phyloP scores from a whole-genome alignment of 2,329 filamentous ascomycete species.

The Alternaria metachromatica region DNA sequence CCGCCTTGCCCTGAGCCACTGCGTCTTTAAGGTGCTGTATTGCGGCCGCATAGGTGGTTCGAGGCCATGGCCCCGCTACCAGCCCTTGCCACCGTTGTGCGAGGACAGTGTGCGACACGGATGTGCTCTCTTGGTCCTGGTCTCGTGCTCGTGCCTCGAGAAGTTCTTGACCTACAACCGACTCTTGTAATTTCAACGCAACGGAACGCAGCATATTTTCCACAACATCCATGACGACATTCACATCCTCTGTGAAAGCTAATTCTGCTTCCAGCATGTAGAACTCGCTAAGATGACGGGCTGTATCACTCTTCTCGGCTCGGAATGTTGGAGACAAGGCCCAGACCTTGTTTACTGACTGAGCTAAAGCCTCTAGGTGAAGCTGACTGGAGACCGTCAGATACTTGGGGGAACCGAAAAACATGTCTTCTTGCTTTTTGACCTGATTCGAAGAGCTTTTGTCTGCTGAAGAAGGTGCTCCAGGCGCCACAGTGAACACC shows the following conservation, averaged over 20 bases:
- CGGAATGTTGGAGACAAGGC: conserved; percentile 92
- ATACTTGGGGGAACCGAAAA: conserved; percentile 90
- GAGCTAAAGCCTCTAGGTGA: conserved; percentile 89
- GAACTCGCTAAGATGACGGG: conserved; percentile 93
- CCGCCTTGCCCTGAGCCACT: conserved; percentile 54
- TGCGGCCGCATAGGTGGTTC: conserved; percentile 82
- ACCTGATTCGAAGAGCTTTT: conserved; percentile 30
- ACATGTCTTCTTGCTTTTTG: conserved; percentile 54
- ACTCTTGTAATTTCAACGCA: conserved; percentile 58
- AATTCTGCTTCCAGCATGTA: conserved; percentile 98
- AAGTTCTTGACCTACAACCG: conserved; percentile 63
- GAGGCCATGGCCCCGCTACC: conserved; percentile 75
- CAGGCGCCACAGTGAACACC: conserved; percentile 73
- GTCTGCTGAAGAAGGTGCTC: conserved; percentile 27
- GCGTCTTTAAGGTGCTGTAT: conserved; percentile 71
- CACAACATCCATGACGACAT: conserved; percentile 76
- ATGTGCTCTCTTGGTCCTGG: conserved; percentile 42
- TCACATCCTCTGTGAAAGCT: conserved; percentile 75
- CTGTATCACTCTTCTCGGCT: conserved; percentile 83
- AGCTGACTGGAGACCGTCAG: conserved; percentile 94
- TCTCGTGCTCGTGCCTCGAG: conserved; percentile 54
- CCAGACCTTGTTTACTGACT: conserved; percentile 91
- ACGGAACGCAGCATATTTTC: conserved; percentile 75
- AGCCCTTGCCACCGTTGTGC: conserved; percentile 76
- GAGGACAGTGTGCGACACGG: conserved; percentile 60